Evolutionary conservation across 2,329 filamentous ascomycete species (phyloP), one percentile per base, ranked within the genome.

Genomic region (Aspergillus awamori): DNA sequence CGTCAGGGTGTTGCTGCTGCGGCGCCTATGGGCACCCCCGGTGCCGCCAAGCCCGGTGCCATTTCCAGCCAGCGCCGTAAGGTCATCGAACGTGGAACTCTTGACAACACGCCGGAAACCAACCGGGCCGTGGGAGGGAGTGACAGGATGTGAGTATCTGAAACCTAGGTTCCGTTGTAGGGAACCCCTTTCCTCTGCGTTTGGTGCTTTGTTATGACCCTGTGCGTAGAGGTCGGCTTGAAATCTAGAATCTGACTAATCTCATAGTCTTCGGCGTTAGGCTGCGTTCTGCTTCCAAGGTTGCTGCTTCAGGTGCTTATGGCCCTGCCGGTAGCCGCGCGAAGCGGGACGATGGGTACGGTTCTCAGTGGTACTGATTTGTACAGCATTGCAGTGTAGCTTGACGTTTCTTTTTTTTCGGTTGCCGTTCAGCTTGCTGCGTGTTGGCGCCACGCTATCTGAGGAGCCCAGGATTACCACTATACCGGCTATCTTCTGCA

Each of bases 81-180:
- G 86, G 89, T 93, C 82, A 88, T 92, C 73, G 90, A 90, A 76
- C 87, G 87, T 74, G 84, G 83, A 79, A 72, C 76, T 65, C 83
- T 86, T 72, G 87, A 91, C 76, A 87, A 91, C 76, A 87, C 86
- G 77, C 87, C 87, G 70, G 88, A 91, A 75, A 88, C 88, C 79
- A 89, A 85, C 84, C 87, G 89, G 80, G 88, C 87, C 80, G 86
- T 90, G 75, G 89, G 88, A 78, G 88, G 89, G 82, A 92, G 89
- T 85, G 90, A 92, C 83, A 89, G 92, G 91, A 96, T 97, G 93
- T 97, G 91, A 97, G 93, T 96, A 82, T 84, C 83, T 86, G 84
- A 80, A 83, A 81, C 83, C 77, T 82, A 78, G 83, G 86, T 89
- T 90, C 87, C 87, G 91, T 56, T 89, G 90, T 92, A 93, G 94